Conservation (phyloP, 805 yeast species). For the Wickerhamiella spandovensis region DNA sequence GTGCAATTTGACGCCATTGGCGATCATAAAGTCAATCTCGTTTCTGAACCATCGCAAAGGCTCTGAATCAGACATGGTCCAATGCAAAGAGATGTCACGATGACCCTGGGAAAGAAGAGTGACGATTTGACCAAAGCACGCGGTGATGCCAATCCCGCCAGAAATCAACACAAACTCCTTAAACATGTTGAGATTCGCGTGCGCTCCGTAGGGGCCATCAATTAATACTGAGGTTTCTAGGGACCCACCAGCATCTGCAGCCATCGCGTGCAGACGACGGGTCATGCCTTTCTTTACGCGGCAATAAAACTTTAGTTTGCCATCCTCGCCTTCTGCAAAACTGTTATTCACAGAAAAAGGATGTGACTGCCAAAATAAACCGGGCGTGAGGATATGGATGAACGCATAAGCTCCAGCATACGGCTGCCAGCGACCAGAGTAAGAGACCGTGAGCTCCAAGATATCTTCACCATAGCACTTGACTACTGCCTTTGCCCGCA, state of each 20-base stretch:
- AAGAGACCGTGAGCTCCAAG: slow-evolving; percentile 14
- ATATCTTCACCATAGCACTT: slow-evolving; percentile 18
- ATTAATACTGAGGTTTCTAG: slow-evolving; percentile 24
- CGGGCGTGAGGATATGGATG: slow-evolving; percentile 35
- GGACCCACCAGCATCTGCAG: slow-evolving; percentile 4
- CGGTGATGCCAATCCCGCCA: slow-evolving; percentile 54
- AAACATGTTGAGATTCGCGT: slow-evolving; percentile 23
- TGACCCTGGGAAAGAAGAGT: slow-evolving; percentile 23
- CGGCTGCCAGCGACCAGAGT: slow-evolving; percentile 34
- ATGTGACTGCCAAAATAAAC: slow-evolving; percentile 52
- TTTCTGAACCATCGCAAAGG: slow-evolving; percentile 36
- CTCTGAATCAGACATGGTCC: slow-evolving; percentile 47
- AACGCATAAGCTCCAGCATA: slow-evolving; percentile 45
- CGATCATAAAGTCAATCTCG: slow-evolving; percentile 27
- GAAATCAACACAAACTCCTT: slow-evolving; percentile 32
- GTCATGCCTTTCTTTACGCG: slow-evolving; percentile 15
- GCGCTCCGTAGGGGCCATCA: slow-evolving; percentile 47
- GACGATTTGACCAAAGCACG: slow-evolving; percentile 11
- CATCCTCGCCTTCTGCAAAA: slow-evolving; percentile 16
- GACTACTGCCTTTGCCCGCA: slow-evolving; percentile 11
- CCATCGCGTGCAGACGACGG: slow-evolving; percentile 17
- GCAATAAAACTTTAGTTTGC: slow-evolving; percentile 7
- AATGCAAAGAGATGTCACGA: slow-evolving; percentile 32
- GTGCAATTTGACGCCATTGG: slow-evolving; percentile 1
- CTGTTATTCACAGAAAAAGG: slow-evolving; percentile 39